phyloP scores from a whole-genome alignment of 2,329 filamentous ascomycete species.

The Tolypocladium guangdongense region DNA sequence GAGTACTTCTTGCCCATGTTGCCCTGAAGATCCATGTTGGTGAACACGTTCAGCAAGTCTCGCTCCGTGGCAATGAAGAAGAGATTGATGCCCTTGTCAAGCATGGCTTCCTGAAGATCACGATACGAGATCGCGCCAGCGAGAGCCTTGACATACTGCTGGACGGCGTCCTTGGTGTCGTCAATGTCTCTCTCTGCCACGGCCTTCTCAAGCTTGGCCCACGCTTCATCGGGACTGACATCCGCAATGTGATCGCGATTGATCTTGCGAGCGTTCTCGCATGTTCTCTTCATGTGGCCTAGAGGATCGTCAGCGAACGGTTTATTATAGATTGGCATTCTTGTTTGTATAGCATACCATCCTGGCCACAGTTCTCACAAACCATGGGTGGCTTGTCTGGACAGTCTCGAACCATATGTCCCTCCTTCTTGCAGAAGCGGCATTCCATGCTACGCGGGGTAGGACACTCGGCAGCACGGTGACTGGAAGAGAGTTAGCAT shows the following conservation, averaged over 20 bases:
- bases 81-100: slow-evolving; percentile 39
- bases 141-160: slow-evolving; percentile 49
- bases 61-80: slow-evolving; percentile 55
- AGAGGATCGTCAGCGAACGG: slow-evolving; percentile 4
- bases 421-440: slow-evolving; percentile 36
- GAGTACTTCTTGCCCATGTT: slow-evolving; percentile 54
- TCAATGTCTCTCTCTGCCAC: slow-evolving; percentile 46
- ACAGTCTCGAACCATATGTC: slow-evolving; percentile 50
- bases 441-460: slow-evolving; percentile 23
- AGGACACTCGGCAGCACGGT: slow-evolving; percentile 24
- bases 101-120: slow-evolving; percentile 51
- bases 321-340: background rate
- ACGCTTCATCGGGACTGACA: slow-evolving; percentile 43
- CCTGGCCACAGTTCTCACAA: slow-evolving; percentile 52
- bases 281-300: slow-evolving; percentile 47
- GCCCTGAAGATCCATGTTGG: slow-evolving; percentile 63
- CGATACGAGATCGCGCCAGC: slow-evolving; percentile 45
- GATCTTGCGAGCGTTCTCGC: slow-evolving; percentile 48
- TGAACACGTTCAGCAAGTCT: slow-evolving; percentile 43
- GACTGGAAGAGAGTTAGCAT: slow-evolving; percentile 10
- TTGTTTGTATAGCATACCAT: slow-evolving; percentile 31
- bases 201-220: slow-evolving; percentile 43
- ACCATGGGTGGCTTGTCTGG: slow-evolving; percentile 43
- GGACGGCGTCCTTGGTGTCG: slow-evolving; percentile 47
- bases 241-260: slow-evolving; percentile 39